Evolutionary conservation across 371 early-diverging fungal species (phyloP).

Genomic region (Apophysomyces variabilis): DNA sequence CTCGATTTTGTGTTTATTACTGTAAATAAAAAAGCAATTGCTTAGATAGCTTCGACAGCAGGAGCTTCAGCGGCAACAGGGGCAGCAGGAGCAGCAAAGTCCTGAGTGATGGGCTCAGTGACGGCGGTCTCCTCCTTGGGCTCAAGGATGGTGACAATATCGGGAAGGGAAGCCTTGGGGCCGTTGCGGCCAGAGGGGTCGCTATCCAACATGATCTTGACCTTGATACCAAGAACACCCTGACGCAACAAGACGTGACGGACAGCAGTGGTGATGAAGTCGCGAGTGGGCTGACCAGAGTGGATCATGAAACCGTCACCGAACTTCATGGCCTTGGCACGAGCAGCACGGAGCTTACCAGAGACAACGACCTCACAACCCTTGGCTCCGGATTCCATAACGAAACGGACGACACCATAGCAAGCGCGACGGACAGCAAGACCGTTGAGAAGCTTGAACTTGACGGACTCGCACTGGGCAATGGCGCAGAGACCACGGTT

Average conservation of each 20-base stretch:
- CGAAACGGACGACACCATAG: constrained; percentile 98
- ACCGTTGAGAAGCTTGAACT: constrained; percentile 96
- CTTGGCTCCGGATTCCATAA: constrained; percentile 99
- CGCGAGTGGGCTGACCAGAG: constrained; percentile 97
- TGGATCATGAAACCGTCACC: constrained; percentile 99
- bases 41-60: constrained; percentile 22
- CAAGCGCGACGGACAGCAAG: constrained; percentile 98
- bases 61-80: constrained; percentile 35
- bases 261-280: constrained; percentile 96
- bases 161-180: constrained; percentile 96
- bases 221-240: constrained; percentile 99
- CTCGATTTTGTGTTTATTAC: background rate
- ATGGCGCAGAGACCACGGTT: constrained; percentile 99
- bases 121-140: constrained; percentile 86
- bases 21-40: background rate
- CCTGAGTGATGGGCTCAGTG: constrained; percentile 79
- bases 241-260: constrained; percentile 98
- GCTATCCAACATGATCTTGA: constrained; percentile 98
- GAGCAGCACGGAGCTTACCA: constrained; percentile 99
- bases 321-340: constrained; percentile 99
- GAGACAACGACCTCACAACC: constrained; percentile 99
- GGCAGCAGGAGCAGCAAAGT: constrained; percentile 64
- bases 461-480: constrained; percentile 98
- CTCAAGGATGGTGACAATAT: constrained; percentile 94
- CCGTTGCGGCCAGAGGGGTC: constrained; percentile 96